Evolutionary conservation across 2,329 filamentous ascomycete species (phyloP).

Genomic region (Monosporascus sp.): DNA sequence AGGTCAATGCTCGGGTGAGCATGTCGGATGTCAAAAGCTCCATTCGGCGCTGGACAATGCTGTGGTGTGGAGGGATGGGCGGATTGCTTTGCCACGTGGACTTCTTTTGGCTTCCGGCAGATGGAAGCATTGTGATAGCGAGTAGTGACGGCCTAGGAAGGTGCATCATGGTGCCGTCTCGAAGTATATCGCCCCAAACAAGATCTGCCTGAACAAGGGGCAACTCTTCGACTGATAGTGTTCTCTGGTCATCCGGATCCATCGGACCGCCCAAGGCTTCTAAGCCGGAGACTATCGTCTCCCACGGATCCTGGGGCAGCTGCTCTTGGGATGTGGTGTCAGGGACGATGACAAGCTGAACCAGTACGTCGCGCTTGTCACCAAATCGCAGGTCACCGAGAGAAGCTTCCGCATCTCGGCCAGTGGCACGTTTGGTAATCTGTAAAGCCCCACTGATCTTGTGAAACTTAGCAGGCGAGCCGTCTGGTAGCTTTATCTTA

Average conservation of each 20-base stretch:
- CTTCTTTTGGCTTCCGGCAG: constrained; percentile 56
- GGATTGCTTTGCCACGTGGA: constrained; percentile 61
- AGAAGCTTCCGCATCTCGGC: constrained; percentile 87
- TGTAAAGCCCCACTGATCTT: constrained; percentile 97
- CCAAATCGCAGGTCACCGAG: constrained; percentile 91
- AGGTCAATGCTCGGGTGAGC: constrained; percentile 84
- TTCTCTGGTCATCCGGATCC: constrained; percentile 79
- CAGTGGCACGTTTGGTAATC: constrained; percentile 92
- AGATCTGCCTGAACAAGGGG: constrained; percentile 93
- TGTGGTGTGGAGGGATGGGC: constrained; percentile 90
- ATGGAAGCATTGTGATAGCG: constrained; percentile 91
- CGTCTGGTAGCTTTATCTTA: constrained; percentile 88
- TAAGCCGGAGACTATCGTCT: constrained; percentile 90
- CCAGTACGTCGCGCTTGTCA: constrained; percentile 88
- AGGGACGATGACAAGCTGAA: constrained; percentile 87
- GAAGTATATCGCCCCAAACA: constrained; percentile 85
- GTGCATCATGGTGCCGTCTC: constrained; percentile 80
- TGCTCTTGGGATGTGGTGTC: constrained; percentile 80
- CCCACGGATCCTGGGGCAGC: constrained; percentile 90
- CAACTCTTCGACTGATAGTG: constrained; percentile 85
- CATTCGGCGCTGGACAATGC: constrained; percentile 94
- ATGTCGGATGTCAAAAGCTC: constrained; percentile 96
- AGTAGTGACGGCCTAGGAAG: constrained; percentile 84
- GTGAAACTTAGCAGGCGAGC: constrained; percentile 95
- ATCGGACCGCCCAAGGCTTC: constrained; percentile 86